Base-by-base conservation (phyloP, 2,329 filamentous ascomycete genomes). In the Alternaria atra region DNA sequence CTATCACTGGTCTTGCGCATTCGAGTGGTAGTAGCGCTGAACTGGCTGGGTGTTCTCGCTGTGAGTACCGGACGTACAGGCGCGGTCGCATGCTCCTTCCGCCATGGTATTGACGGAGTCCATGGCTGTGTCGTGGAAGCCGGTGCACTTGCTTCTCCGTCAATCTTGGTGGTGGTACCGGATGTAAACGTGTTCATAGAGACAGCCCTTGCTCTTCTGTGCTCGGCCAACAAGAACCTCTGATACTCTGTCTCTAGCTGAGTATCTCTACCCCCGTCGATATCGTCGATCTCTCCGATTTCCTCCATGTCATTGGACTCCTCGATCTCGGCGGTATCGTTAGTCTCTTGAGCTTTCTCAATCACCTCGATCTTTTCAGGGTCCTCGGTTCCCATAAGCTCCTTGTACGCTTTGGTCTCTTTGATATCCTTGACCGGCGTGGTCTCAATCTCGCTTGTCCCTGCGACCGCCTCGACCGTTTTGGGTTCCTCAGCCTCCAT, bases 1-100 rank as follows among this genome's bases (percentile, higher is more conserved):
- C 53, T 48, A 5, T 55, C 53, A 13, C 53, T 55, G 9, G 37
- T 37, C 55, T 57, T 44, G 1, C 55, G 47, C 23, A 43, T 34
- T 15, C 34, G 25, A 8, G 27, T 37, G 5, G 17, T 7, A 12
- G 44, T 25, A 5, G 20, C 32, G 15, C 27, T 37, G 30, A 32
- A 50, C 20, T 50, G 30, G 32, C 46, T 50, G 0, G 30, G 30
- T 4, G 46, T n/a, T 0, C 1, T 35, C 1, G 13, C 7, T 35
- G 13, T 25, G 2, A 29, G 25, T 20, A 12, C 10, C 5, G 52
- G 15, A 8, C 54, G 44, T 3, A 50, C 12, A 10, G 44, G 44
- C 17, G 17, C 17, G 0, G 20, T 13, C 3, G 53, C 53, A 12
- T 32, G 20, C 13, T 42, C 35, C 5, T 56, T 51, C 8, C 27